Evolutionary conservation across 2,329 filamentous ascomycete species (phyloP).

Genomic region (Mycocentrospora acerina): DNA sequence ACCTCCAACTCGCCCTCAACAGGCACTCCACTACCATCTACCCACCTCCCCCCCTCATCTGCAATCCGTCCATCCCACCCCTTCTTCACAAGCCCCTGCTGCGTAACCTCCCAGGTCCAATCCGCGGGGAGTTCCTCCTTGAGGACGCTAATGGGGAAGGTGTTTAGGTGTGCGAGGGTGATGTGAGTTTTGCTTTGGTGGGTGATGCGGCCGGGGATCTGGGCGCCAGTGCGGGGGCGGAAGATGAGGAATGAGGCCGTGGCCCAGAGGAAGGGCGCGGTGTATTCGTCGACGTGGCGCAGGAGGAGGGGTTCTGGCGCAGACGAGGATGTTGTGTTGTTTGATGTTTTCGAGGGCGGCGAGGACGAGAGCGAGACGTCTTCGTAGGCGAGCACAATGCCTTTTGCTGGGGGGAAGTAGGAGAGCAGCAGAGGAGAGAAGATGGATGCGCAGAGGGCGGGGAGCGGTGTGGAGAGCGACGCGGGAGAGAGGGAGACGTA

Average conservation of each 20-base stretch:
- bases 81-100: constrained; percentile 20
- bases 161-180: constrained; percentile 83
- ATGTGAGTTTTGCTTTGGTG: constrained; percentile 87
- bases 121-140: constrained; percentile 69
- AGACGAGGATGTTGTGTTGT: constrained; percentile 6
- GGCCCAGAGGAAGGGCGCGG: constrained; percentile 82
- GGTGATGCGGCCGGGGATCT: constrained; percentile 79
- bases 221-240: constrained; percentile 69
- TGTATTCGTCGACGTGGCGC: constrained; percentile 64
- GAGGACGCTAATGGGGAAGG: constrained; percentile 89
- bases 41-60: constrained; percentile 69
- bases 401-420: constrained; percentile 71
- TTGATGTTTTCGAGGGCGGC: constrained; percentile 45
- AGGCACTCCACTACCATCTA: constrained; percentile 64
- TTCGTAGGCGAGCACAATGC: constrained; percentile 73
- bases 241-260: constrained; percentile 86
- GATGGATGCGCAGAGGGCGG: constrained; percentile 71
- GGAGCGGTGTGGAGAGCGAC: constrained; percentile 68
- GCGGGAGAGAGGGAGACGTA: constrained; percentile 74
- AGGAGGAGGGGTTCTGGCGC: constrained; percentile 25
- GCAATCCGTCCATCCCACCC: constrained; percentile 27
- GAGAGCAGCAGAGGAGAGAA: constrained; percentile 73
- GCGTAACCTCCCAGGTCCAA: constrained; percentile 69
- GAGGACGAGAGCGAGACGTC: constrained; percentile 66
- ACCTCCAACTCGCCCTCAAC: constrained; percentile 64